Percentiles rank a stretch among this genome's conserved stretches.
Evolutionary conservation across 2,329 filamentous ascomycete species (phyloP).

Genomic region (Plenodomus biglobosus): DNA sequence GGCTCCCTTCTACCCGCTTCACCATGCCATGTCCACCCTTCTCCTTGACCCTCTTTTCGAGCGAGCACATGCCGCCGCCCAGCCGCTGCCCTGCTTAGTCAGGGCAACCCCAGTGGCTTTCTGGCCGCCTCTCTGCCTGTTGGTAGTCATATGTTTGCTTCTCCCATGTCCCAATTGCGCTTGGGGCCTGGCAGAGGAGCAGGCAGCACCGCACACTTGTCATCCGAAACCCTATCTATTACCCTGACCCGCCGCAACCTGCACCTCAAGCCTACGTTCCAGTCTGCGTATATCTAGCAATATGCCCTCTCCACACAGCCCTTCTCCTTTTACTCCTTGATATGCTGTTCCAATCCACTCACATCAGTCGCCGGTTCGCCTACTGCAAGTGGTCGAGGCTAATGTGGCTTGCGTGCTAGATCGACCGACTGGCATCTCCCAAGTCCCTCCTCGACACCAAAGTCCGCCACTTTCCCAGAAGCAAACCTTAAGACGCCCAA

Average conservation of each 20-base stretch:
- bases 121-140: constrained; percentile 29
- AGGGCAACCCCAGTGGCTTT: constrained; percentile 8
- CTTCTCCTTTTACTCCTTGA: constrained; percentile 11
- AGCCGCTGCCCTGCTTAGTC: constrained; percentile 17
- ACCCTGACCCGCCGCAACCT: constrained; percentile 26
- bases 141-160: constrained; percentile 16
- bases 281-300: background rate
- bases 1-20: constrained; percentile 22
- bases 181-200: constrained; percentile 34
- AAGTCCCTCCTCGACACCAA: constrained; percentile 54
- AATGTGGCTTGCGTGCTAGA: constrained; percentile 42
- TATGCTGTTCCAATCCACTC: background rate
- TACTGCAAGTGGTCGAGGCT: constrained; percentile 35
- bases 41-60: constrained; percentile 7
- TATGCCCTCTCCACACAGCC: background rate
- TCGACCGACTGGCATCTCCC: constrained; percentile 53
- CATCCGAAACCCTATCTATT: constrained; percentile 26
- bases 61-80: constrained; percentile 9
- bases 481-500: constrained; percentile 50
- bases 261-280: constrained; percentile 24
- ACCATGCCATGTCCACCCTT: constrained; percentile 15
- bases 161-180: constrained; percentile 19
- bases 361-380: background rate
- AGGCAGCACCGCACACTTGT: constrained; percentile 44
- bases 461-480: constrained; percentile 46